Percentiles rank a stretch among this genome's conserved stretches.
Conservation (phyloP, 2,329 filamentous ascomycete genomes). For the Colletotrichum endophyticum region DNA sequence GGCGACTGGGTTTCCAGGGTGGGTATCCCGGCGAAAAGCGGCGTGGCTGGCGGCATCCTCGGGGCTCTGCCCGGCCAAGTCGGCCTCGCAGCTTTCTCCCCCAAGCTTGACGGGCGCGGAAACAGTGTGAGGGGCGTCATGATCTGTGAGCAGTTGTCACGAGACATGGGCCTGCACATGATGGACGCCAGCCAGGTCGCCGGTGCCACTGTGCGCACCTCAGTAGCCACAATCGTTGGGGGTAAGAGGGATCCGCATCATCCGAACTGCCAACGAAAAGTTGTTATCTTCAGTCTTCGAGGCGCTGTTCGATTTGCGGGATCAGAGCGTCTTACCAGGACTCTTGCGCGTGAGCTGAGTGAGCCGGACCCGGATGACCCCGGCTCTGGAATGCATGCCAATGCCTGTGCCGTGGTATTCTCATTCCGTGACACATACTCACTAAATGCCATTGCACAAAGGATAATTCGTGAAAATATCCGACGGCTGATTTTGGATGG, state of each 20-base stretch:
- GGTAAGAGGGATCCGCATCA: conserved; percentile 28
- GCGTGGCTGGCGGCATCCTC: conserved; percentile 42
- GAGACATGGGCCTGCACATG: conserved; percentile 35
- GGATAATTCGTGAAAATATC: conserved; percentile 33
- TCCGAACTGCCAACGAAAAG: conserved; percentile 29
- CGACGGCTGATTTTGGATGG: conserved; percentile 26
- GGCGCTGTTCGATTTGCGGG: conserved; percentile 38
- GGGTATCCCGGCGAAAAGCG: conserved; percentile 55
- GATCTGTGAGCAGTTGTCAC: conserved; percentile 44
- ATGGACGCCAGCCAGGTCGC: conserved; percentile 8
- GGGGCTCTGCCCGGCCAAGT: conserved; percentile 43
- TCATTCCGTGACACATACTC: conserved; percentile 37
- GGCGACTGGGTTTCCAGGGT: conserved; percentile 67
- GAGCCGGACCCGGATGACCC: conserved; percentile 25
- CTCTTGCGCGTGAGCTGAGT: conserved; percentile 32
- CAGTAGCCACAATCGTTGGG: conserved; percentile 32
- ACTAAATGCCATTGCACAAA: conserved; percentile 30
- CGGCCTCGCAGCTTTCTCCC: conserved; percentile 57
- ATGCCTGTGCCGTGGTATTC: conserved; percentile 34
- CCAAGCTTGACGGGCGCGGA: conserved; percentile 60
- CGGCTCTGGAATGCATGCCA: conserved; percentile 25
- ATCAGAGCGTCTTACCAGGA: conserved; percentile 35
- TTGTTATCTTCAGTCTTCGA: conserved; percentile 34
- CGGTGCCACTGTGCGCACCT: conserved; percentile 23
- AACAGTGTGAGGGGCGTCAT: conserved; percentile 44